Evolutionary conservation across 768 basidiomycete genomes (phyloP).

Genomic region (Tricholoma hemisulphureum): DNA sequence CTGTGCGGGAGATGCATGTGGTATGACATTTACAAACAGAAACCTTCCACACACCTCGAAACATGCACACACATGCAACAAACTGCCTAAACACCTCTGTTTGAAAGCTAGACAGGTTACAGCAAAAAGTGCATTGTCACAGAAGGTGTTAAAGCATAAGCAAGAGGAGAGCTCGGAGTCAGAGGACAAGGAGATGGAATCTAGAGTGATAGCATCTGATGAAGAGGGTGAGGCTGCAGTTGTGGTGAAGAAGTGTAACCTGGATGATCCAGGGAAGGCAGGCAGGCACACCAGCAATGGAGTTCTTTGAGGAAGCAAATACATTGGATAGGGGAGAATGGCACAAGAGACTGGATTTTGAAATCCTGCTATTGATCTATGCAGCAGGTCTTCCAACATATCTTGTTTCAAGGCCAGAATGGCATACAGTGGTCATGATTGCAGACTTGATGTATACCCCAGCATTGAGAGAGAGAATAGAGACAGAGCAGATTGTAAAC

Average conservation of each 20-base stretch:
- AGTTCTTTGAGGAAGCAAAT: conserved; percentile 7
- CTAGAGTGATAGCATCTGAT: neutral
- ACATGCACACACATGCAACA: neutral
- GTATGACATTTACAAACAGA: neutral
- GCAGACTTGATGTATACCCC: conserved; percentile 13
- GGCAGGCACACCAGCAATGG: neutral
- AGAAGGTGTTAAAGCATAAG: neutral
- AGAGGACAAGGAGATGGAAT: neutral
- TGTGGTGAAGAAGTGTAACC: neutral
- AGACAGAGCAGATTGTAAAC: conserved; percentile 14
- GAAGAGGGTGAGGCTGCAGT: neutral
- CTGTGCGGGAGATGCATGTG: conserved; percentile 1
- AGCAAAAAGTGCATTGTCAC: neutral
- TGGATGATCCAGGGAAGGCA: neutral
- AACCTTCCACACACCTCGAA: neutral
- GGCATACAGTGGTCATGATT: conserved; percentile 5
- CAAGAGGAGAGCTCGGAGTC: neutral
- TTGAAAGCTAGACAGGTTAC: neutral
- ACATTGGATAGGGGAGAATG: conserved; percentile 1
- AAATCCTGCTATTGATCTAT: conserved; percentile 16
- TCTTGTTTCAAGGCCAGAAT: conserved; percentile 11
- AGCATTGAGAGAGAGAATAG: conserved; percentile 7
- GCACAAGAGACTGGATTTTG: conserved; percentile 10
- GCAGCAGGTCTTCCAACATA: conserved; percentile 13
- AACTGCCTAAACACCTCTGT: conserved; percentile 5